Evolutionary conservation across 345 rosid genomes (phyloP).

Genomic region (Camelina hispida): DNA sequence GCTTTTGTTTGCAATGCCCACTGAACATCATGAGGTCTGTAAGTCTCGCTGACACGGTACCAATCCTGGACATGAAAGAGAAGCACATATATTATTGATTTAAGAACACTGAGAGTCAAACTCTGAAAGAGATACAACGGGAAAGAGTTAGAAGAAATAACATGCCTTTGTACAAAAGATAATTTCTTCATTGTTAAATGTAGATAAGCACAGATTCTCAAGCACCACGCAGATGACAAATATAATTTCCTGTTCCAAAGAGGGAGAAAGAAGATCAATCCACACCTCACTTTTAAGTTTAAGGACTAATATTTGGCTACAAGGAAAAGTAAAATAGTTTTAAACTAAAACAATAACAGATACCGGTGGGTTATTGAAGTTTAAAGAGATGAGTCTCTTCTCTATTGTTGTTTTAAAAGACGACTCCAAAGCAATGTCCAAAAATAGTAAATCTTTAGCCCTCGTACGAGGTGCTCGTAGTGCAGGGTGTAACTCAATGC

Average conservation of each 20-base stretch:
- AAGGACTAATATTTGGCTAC: constrained; percentile 13
- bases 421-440: constrained; percentile 93
- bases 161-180: constrained; percentile 79
- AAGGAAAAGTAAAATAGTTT: constrained; percentile 24
- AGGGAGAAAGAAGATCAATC: constrained; percentile 13
- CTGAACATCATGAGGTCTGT: constrained; percentile 54
- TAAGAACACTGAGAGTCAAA: constrained; percentile 3
- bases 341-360: neutral
- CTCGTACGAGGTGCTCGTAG: constrained; percentile 65
- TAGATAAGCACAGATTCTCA: constrained; percentile 87
- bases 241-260: constrained; percentile 72
- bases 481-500: constrained; percentile 84
- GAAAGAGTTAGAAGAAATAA: neutral
- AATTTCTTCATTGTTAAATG: constrained; percentile 87
- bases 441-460: constrained; percentile 82
- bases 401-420: constrained; percentile 87
- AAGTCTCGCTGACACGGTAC: constrained; percentile 68
- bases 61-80: constrained; percentile 70
- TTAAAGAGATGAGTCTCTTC: constrained; percentile 78
- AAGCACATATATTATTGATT: neutral
- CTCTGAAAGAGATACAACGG: constrained; percentile 7
- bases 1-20: constrained; percentile 97
- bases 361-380: constrained; percentile 79
- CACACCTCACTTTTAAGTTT: neutral
- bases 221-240: constrained; percentile 70